phyloP scores from a whole-genome alignment of 768 basidiomycete genomes.

The Lactarius evosmus region DNA sequence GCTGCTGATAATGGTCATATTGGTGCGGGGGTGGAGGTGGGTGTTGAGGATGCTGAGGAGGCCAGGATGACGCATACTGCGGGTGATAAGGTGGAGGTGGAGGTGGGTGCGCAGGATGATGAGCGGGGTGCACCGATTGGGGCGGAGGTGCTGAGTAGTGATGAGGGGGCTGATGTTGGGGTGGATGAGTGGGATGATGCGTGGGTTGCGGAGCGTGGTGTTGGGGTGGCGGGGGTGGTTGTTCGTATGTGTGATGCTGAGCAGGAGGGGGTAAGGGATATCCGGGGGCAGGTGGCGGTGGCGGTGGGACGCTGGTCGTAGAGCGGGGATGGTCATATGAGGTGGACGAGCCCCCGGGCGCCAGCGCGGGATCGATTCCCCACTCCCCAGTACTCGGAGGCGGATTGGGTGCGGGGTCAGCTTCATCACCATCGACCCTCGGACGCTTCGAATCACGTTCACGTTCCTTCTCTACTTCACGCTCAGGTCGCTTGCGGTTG shows the following conservation, averaged over 20 bases:
- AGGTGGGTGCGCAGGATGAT: conserved; percentile 20
- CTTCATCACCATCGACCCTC: conserved; percentile 25
- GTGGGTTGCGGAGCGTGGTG: conserved; percentile 22
- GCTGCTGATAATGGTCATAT: conserved; percentile 23
- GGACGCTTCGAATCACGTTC: conserved; percentile 26
- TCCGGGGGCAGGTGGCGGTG: conserved; percentile 20
- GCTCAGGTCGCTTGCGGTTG: conserved; percentile 24
- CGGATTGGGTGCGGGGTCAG: conserved; percentile 15
- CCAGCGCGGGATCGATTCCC: conserved; percentile 26
- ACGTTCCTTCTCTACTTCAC: conserved; percentile 27
- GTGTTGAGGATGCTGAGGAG: conserved; percentile 24
- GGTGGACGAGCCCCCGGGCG: conserved; percentile 18
- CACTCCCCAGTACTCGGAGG: conserved; percentile 24
- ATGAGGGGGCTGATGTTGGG: conserved; percentile 25
- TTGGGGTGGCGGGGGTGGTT: conserved; percentile 22
- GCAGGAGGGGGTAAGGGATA: conserved; percentile 15
- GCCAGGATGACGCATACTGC: conserved; percentile 21
- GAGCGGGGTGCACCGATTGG: conserved; percentile 25
- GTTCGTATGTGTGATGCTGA: conserved; percentile 20
- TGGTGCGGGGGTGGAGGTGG: conserved; percentile 18
- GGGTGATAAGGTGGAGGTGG: conserved; percentile 20
- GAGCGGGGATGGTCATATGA: conserved; percentile 24
- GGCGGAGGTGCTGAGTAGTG: conserved; percentile 23
- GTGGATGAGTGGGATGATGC: conserved; percentile 17
- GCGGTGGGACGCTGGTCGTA: conserved; percentile 23